These are phyloP conservation scores for Porcisia hertigi DNA, from an alignment of 208 protist genomes.

Conservation along the genomic window DNA sequence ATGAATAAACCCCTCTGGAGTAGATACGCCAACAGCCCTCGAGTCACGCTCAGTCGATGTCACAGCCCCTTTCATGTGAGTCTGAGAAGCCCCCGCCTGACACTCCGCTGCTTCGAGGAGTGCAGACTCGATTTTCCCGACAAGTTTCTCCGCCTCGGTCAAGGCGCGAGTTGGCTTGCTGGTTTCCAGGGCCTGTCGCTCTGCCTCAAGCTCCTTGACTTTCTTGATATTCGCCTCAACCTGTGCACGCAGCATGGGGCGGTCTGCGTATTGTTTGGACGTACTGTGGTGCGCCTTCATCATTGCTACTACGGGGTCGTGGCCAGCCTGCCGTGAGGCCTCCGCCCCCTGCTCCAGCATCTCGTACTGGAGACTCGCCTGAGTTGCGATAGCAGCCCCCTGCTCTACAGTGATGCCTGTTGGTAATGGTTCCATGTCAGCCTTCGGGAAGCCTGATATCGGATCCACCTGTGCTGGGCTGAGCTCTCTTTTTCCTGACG, in stretches of 20 bases:
- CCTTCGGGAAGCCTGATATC: slow-evolving; percentile 75
- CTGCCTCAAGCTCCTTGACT: slow-evolving; percentile 54
- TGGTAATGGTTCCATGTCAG: slow-evolving; percentile 73
- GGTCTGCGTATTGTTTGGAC: slow-evolving; percentile 66
- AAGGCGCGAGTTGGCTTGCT: background rate
- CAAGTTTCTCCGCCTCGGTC: slow-evolving; percentile 22
- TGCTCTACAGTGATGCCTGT: slow-evolving; percentile 88
- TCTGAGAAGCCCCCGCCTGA: slow-evolving; percentile 1
- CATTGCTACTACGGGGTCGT: slow-evolving; percentile 55
- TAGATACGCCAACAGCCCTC: background rate
- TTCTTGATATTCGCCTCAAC: slow-evolving; percentile 73
- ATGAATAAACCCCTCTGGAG: slow-evolving; percentile 49
- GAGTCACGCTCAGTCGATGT: background rate
- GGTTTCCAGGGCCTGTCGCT: slow-evolving; percentile 32
- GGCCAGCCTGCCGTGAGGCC: slow-evolving; percentile 56
- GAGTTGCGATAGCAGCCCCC: slow-evolving; percentile 66
- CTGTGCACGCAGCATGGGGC: slow-evolving; percentile 59
- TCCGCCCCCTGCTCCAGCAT: slow-evolving; percentile 76
- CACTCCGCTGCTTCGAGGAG: slow-evolving; percentile 9
- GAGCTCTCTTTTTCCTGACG: slow-evolving; percentile 34
- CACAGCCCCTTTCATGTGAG: background rate
- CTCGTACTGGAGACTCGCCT: slow-evolving; percentile 79
- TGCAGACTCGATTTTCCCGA: slow-evolving; percentile 31
- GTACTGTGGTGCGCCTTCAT: slow-evolving; percentile 63
- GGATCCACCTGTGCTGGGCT: slow-evolving; percentile 57